Percentiles rank a stretch among this genome's conserved stretches.
Conservation (phyloP, 2,329 filamentous ascomycete genomes). For the Cladosporium sp. region DNA sequence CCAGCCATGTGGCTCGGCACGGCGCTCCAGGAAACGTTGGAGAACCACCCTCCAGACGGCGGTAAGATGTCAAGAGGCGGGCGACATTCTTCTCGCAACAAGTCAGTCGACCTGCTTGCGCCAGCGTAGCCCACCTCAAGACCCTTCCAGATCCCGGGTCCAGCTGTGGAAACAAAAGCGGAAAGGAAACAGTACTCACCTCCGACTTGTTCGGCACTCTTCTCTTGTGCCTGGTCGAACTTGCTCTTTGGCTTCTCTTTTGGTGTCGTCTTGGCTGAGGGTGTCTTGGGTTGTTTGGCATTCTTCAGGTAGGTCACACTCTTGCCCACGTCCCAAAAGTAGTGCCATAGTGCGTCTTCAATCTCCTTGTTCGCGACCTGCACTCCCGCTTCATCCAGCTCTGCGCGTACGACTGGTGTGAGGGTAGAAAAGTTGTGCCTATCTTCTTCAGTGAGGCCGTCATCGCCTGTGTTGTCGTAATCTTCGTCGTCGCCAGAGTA, state of each 20-base stretch:
- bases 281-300: slow-evolving; percentile 21
- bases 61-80: slow-evolving; percentile 5
- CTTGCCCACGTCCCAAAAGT: slow-evolving; percentile 90
- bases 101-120: slow-evolving; percentile 14
- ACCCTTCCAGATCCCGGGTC: not conserved
- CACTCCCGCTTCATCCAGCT: slow-evolving; percentile 28
- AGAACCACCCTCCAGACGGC: slow-evolving; percentile 61
- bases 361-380: slow-evolving; percentile 67
- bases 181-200: slow-evolving; percentile 36
- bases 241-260: slow-evolving; percentile 38
- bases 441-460: slow-evolving; percentile 38
- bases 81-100: slow-evolving; percentile 13
- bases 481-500: slow-evolving; percentile 44
- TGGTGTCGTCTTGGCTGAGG: slow-evolving; percentile 25
- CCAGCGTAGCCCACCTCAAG: slow-evolving; percentile 8
- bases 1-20: slow-evolving; percentile 62
- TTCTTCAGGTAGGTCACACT: slow-evolving; percentile 72
- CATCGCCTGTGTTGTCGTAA: slow-evolving; percentile 36
- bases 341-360: slow-evolving; percentile 88
- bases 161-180: not conserved
- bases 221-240: slow-evolving; percentile 44
- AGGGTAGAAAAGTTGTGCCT: slow-evolving; percentile 29
- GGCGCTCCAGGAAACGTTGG: slow-evolving; percentile 79
- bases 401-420: slow-evolving; percentile 30
- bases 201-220: slow-evolving; percentile 36